These are phyloP conservation scores for Rhytidhysteron rufulum DNA, from an alignment of 2,329 filamentous ascomycete species.

Conservation along the genomic window DNA sequence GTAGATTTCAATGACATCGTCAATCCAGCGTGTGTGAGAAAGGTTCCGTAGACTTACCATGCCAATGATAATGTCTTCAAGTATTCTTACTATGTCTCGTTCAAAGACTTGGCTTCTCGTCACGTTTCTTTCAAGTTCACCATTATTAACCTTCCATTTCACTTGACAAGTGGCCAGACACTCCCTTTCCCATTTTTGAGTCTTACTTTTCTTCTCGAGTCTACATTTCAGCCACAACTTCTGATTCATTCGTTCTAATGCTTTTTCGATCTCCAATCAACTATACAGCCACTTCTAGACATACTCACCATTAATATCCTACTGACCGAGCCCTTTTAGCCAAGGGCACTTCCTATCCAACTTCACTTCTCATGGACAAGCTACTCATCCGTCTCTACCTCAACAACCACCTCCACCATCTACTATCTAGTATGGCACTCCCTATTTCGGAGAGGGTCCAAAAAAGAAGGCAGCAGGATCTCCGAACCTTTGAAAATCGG, in stretches of 20 bases:
- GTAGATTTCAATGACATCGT: constrained; percentile 12
- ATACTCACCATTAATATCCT: neutral
- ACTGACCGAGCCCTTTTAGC: neutral
- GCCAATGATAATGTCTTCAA: constrained; percentile 5
- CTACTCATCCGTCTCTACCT: neutral
- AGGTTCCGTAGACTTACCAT: constrained; percentile 5
- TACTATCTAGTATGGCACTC: neutral
- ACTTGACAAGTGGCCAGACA: too few relatives aligned
- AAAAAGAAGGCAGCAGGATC: too few relatives aligned
- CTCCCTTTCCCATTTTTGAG: too few relatives aligned
- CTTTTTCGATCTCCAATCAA: too few relatives aligned
- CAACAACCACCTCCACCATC: neutral
- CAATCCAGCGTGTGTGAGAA: constrained; percentile 10
- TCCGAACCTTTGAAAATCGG: constrained; percentile 22
- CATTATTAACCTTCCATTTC: constrained; percentile 7
- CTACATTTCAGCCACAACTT: too few relatives aligned
- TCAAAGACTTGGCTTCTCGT: neutral
- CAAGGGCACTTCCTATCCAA: neutral
- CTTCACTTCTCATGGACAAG: neutral
- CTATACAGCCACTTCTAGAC: too few relatives aligned
- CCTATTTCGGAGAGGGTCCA: constrained; percentile 23
- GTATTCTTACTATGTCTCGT: neutral
- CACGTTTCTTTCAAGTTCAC: neutral
- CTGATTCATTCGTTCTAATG: too few relatives aligned
- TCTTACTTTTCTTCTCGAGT: too few relatives aligned